These are phyloP conservation scores for Lizonia empirigonia DNA, from an alignment of 2,329 filamentous ascomycete species.

Conservation along the genomic window DNA sequence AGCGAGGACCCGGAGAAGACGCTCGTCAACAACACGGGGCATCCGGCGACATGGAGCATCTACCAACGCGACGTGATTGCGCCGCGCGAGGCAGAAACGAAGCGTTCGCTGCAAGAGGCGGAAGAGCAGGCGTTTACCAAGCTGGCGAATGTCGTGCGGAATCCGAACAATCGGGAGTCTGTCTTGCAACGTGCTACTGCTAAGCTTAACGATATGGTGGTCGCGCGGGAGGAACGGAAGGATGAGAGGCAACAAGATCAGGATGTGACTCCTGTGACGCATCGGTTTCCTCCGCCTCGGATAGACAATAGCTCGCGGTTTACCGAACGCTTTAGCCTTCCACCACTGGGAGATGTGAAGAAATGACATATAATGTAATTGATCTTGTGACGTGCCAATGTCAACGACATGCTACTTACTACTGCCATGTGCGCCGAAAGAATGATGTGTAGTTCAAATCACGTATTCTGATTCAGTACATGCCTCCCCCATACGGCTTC, in stretches of 20 bases:
- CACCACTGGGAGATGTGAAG: background rate
- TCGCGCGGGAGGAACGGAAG: background rate
- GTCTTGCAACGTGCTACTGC: background rate
- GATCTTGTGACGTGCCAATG: background rate
- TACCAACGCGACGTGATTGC: background rate
- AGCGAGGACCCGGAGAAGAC: background rate
- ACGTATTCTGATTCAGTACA: constrained; percentile 13
- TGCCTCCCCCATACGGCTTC: constrained; percentile 14
- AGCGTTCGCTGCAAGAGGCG: background rate
- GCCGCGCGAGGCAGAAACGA: background rate
- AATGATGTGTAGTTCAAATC: background rate
- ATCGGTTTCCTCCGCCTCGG: background rate
- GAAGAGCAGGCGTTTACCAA: background rate
- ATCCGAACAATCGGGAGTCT: background rate
- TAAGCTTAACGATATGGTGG: background rate
- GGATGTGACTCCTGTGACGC: too few species aligned
- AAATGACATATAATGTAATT: background rate
- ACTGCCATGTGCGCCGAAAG: background rate
- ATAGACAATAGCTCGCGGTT: background rate
- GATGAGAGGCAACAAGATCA: background rate
- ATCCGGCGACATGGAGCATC: background rate
- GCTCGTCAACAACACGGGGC: background rate
- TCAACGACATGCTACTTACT: background rate
- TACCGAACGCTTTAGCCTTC: background rate
- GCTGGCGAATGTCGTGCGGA: background rate